Evolutionary conservation across 2,329 filamentous ascomycete genomes (phyloP), one percentile per base, ranked within the genome.

Genomic region (Graphilbum sp.): DNA sequence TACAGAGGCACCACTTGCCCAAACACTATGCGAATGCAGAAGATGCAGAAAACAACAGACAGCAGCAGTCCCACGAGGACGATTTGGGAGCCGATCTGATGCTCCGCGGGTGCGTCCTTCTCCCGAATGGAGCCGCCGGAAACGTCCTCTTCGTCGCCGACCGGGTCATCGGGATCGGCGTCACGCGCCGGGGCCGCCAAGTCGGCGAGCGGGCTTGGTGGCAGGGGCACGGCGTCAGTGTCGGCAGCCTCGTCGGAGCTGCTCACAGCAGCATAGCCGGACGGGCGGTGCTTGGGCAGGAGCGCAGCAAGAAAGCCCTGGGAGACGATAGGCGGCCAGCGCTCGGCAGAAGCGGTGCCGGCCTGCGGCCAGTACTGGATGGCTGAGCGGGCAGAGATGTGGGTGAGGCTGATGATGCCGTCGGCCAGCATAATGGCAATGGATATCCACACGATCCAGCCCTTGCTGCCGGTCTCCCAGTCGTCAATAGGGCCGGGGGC

Each of bases 371-470:
- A 41, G 31, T 36, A 39, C 31, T 41, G 42, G 4, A 46, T 10
- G 17, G 35, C 33, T 1, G 53, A 51, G 4, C 72, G 72, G 3
- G 81, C 46, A 1, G 81, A 63, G 31, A 95, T 69, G 64, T 87
- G 86, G 2, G 80, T 75, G 10, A 98, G 70, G 49, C 82, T 95
- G 44, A 96, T 72, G 4, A 98, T 67, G 1, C 88, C 85, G 57
- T 98, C 90, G 18, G 84, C 83, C 20, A 98, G 67, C 90, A 98
- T 98, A 47, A 98, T 95, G 4, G 90, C 84, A 23, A 98, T 63
- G 25, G 85, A 94, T 3, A 93, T 68, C 90, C 90, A 98, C 0
- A 98, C 84, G 43, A 98, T 96, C 90, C 90, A 98, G 30, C 88
- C 90, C 59, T 96, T 95, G 54, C 85, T 94, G 10, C 90, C 90